Evolutionary conservation across 2,329 filamentous ascomycete genomes (phyloP), one percentile per base, ranked within the genome.

Genomic region (Sporothrix brunneoviolacea): DNA sequence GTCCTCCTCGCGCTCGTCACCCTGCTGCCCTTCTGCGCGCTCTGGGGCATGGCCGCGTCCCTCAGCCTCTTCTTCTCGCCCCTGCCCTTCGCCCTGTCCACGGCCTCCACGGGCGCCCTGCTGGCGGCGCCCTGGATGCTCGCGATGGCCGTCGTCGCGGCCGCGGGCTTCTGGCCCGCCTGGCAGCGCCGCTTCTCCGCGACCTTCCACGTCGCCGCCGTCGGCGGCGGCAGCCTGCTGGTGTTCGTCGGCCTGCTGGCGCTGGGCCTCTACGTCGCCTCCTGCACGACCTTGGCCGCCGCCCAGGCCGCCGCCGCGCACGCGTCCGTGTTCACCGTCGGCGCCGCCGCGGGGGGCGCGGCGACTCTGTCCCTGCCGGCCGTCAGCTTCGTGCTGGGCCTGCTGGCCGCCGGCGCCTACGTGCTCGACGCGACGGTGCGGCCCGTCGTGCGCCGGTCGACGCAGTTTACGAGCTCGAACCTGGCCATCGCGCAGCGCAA

Each of bases 391-490:
- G 63, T 74, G 4, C 66, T 78, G 1, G 75, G 70, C 8, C 63
- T 77, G 8, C 61, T 77, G 0, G 73, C 73, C 0, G 68, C 67
- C 1, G 74, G 72, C 18, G 61, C 63, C 0, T 60, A 67, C 22
- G 57, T 65, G 2, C 62, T 77, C 6, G 69, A 74, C 48, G 64
- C 66, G 3, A 66, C 70, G 0, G 64, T 66, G 2, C 61, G 64
- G 3, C 72, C 74, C 2, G 59, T 73, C 22, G 65, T 78, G 39
- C 64, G 66, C 22, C 65, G 68, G n/a, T 76, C 73, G 28, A 70
- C 74, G 8, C 69, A 70, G 40, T 77, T 74, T 54, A 77, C 73
- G 0, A 71, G 68, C 3, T 66, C 70, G 6, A 76, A 68, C 58
- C 64, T 76, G 21, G 64, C 64, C n/a, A 62, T 70, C 12, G 68